Evolutionary conservation across 2,329 filamentous ascomycete species (phyloP), one percentile per base, ranked within the genome.

Genomic region (Pseudogymnoascus sp.): DNA sequence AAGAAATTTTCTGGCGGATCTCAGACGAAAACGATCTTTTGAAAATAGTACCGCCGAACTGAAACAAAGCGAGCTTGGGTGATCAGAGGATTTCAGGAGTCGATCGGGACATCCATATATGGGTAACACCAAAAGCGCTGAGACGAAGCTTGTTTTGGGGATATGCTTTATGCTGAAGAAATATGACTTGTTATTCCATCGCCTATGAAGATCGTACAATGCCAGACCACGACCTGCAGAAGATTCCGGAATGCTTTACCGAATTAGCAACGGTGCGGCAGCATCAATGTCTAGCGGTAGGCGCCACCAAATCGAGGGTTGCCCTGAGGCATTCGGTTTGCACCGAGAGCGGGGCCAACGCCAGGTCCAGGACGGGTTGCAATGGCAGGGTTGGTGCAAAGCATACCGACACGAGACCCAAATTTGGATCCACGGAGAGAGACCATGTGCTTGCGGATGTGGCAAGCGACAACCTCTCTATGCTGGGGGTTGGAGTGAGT

Each of bases 391-490:
- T 97, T 97, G 78, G 91, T 96, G 80, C 96, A 99, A 62, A 99
- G 88, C 93, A 99, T 97, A 33, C 95, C 95, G 66, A 99, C 95
- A 63, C 95, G 91, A 64, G 95, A 99, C 65, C 95, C 95, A 74
- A 97, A 99, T 76, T 99, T 99, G 72, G 95, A 97, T 63, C 95
- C 95, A 65, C 95, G 90, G 59, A 99, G 88, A 63, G 95, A 99
- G 7, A 99, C 95, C 95, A 99, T 99, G 76, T 99, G 95, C 83
- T 97, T 97, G 70, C 91, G 89, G 70, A 99, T 96, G 73, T 99
- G 95, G 63, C 87, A 88, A 58, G 93, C 92, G 67, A 99, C 95
- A 67, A 96, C 81, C 73, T 99, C 96, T 63, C 92, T 90, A 74
- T 97, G 95, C 74, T 96, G 91, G 62, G 89, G 81, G 63, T 88